Conservation (phyloP, 1,139 yeast genomes). For the Pichiaceae sp. region DNA sequence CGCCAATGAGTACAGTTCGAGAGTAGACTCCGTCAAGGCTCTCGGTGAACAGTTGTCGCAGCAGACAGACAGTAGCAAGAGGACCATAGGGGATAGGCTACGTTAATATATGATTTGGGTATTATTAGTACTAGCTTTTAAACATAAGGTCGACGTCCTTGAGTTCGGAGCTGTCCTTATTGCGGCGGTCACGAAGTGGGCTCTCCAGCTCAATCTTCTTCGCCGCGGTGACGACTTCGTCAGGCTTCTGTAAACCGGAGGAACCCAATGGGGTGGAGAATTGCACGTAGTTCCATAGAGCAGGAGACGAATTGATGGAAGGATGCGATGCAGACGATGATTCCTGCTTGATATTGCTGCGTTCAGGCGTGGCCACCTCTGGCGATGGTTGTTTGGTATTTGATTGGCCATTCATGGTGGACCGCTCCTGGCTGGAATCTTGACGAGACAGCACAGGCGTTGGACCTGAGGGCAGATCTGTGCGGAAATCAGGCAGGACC, state of each 20-base stretch:
- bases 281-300: constrained; percentile 73
- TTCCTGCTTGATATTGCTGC: constrained; percentile 30
- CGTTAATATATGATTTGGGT: neutral
- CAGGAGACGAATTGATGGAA: constrained; percentile 49
- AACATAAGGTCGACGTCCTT: constrained; percentile 30
- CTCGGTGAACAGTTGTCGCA: neutral
- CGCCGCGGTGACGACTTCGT: neutral
- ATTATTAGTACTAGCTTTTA: neutral
- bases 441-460: constrained; percentile 5
- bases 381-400: constrained; percentile 3
- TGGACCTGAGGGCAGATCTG: constrained; percentile 4
- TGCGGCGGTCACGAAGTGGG: constrained; percentile 18
- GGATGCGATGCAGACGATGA: constrained; percentile 31
- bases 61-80: neutral
- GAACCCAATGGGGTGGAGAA: constrained; percentile 50
- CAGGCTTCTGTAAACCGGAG: neutral
- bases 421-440: constrained; percentile 9
- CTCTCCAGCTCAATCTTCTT: constrained; percentile 19
- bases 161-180: constrained; percentile 24
- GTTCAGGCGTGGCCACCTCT: constrained; percentile 61
- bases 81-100: neutral
- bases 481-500: constrained; percentile 12
- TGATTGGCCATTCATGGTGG: constrained; percentile 6
- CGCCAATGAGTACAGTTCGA: neutral
- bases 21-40: neutral